These are phyloP conservation scores for Leucoagaricus sp. DNA, from an alignment of 1,284 basidiomycete genomes.

Conservation along the genomic window DNA sequence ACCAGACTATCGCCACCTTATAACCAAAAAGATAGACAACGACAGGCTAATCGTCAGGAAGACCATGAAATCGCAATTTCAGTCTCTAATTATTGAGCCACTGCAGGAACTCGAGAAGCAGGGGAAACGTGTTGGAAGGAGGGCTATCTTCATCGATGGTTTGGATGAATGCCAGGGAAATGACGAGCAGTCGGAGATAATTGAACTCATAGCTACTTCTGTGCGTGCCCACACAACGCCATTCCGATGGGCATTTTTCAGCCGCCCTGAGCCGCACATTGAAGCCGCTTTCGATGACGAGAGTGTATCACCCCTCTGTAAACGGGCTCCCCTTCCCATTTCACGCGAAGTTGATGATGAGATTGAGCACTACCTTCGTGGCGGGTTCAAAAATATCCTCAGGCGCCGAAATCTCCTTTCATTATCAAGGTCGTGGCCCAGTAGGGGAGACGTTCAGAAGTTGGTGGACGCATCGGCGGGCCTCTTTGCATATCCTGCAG, in stretches of 20 bases:
- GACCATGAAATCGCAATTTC: not conserved
- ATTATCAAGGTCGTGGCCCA: constrained; percentile 7
- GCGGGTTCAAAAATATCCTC: constrained; percentile 7
- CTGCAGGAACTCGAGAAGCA: not conserved
- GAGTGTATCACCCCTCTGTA: not conserved
- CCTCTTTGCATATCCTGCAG: no score
- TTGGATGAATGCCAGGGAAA: constrained; percentile 14
- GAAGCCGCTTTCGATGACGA: not conserved
- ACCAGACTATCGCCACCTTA: not conserved
- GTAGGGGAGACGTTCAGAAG: no score
- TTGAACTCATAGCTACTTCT: not conserved
- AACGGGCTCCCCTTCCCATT: not conserved
- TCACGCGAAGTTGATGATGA: constrained; percentile 2
- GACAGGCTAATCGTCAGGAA: not conserved
- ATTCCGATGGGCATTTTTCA: constrained; percentile 4
- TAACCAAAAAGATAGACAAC: not conserved
- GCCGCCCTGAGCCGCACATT: constrained; percentile 9
- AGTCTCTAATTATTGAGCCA: constrained; percentile 5
- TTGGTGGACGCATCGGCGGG: no score
- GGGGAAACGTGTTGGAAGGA: not conserved
- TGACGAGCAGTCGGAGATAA: not conserved
- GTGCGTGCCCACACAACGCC: not conserved
- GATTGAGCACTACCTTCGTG: constrained; percentile 3
- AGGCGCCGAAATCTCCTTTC: not conserved
- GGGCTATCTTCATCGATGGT: constrained; percentile 14